A percentile compares a stretch with the other conserved stretches of the same genome.
These are phyloP conservation scores for Exophiala bonariae DNA, from an alignment of 2,329 filamentous ascomycete species.

Conservation along the genomic window DNA sequence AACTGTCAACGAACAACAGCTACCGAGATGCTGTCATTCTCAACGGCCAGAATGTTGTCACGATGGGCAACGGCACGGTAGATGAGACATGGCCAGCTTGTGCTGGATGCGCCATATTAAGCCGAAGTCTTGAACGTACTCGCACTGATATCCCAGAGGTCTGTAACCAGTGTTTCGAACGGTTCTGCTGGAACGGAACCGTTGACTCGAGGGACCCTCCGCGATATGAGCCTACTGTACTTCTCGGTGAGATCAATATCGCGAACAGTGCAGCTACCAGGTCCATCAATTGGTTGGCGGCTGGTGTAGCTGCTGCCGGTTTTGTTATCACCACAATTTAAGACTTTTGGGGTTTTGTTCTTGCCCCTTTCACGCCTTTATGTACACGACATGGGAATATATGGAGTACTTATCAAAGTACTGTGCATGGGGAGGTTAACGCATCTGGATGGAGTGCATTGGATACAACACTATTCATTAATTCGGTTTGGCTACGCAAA, in stretches of 20 bases:
- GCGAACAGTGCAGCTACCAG: conserved; percentile 6
- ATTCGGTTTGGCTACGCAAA: no score
- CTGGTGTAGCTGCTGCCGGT: conserved; percentile 7
- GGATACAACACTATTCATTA: no score
- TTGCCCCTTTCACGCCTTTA: no score
- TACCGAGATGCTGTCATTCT: conserved; percentile 77
- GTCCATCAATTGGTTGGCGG: conserved; percentile 12
- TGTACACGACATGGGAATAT: no score
- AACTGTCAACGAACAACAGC: conserved; percentile 24
- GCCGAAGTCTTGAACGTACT: conserved; percentile 72
- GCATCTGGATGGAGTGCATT: no score
- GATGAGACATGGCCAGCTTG: conserved; percentile 78
- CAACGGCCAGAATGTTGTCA: conserved; percentile 84
- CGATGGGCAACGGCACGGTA: conserved; percentile 75
- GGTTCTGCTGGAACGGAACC: conserved; percentile 95
- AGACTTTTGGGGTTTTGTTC: no score
- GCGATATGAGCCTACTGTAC: conserved; percentile 43
- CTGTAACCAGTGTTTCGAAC: conserved; percentile 73
- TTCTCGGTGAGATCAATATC: conserved; percentile 9
- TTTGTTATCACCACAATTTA: conserved; percentile 13
- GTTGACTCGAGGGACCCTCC: conserved; percentile 60
- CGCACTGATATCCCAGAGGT: conserved; percentile 66
- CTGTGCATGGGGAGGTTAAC: no score
- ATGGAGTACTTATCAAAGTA: no score
- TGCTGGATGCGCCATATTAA: conserved; percentile 83